A percentile compares a stretch with the other conserved stretches of the same genome.
phyloP scores from a whole-genome alignment of 1,284 basidiomycete genomes.

The Ceraceosorus bombacis region DNA sequence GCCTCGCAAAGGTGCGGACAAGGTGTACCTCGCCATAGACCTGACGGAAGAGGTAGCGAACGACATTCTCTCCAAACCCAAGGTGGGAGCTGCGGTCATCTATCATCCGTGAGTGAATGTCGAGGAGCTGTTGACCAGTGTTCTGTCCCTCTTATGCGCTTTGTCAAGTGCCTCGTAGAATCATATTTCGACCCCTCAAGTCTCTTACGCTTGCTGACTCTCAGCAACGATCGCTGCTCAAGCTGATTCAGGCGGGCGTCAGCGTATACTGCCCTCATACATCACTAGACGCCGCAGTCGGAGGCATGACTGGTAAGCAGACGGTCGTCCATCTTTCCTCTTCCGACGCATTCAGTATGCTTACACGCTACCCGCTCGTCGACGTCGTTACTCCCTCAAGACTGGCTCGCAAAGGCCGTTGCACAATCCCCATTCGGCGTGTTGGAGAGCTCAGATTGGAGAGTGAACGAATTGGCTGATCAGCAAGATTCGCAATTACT shows the following conservation, averaged over 20 bases:
- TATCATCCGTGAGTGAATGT: constrained; percentile 53
- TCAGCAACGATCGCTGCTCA: constrained; percentile 70
- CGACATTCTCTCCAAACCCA: constrained; percentile 31
- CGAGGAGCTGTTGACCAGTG: not conserved
- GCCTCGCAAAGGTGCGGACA: constrained; percentile 10
- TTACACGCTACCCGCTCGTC: no score
- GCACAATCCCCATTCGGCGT: not conserved
- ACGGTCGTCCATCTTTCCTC: no score
- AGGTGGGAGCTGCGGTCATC: constrained; percentile 59
- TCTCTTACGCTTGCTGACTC: constrained; percentile 70
- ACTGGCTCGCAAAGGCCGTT: constrained; percentile 40
- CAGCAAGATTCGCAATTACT: no score
- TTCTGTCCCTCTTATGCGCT: constrained; percentile 34
- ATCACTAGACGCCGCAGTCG: constrained; percentile 68
- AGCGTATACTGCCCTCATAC: constrained; percentile 83
- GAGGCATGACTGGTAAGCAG: constrained; percentile 61
- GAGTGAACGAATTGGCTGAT: no score
- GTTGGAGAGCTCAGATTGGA: no score
- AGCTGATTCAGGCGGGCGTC: constrained; percentile 70
- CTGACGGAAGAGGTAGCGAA: constrained; percentile 39
- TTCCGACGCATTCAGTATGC: no score
- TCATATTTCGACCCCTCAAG: constrained; percentile 74
- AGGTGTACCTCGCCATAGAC: constrained; percentile 33
- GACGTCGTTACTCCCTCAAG: constrained; percentile 33
- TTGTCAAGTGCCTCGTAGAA: constrained; percentile 76